Evolutionary conservation across 176 grass and related monocot species (phyloP).

Genomic region (Ensete glaucum): DNA sequence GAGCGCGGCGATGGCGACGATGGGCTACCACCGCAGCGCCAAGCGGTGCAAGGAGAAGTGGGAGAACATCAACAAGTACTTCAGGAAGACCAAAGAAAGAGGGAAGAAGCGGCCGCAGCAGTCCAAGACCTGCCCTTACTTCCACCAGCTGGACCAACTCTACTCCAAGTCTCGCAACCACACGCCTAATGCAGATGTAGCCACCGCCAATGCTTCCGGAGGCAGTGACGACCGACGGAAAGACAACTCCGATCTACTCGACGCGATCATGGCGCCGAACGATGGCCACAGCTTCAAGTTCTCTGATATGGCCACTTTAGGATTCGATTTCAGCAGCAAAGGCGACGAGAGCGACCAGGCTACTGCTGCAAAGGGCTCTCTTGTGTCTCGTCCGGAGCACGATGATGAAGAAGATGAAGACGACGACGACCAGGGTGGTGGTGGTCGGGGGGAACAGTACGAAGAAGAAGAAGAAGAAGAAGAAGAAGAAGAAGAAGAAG

Average conservation of each 20-base stretch:
- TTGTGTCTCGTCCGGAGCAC: too few relatives aligned
- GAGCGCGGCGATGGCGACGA: conserved; percentile 60
- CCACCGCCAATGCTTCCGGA: too few relatives aligned
- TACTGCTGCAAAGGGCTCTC: too few relatives aligned
- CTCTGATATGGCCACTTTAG: conserved; percentile 20
- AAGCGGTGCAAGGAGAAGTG: conserved; percentile 99
- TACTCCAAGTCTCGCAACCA: conserved; percentile 40
- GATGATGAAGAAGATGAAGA: too few relatives aligned
- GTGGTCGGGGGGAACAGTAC: too few relatives aligned
- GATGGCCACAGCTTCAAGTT: not conserved
- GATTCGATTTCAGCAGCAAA: conserved; percentile 27
- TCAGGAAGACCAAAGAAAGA: conserved; percentile 80
- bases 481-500: too few relatives aligned
- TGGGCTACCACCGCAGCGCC: conserved; percentile 56
- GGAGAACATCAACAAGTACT: conserved; percentile 99
- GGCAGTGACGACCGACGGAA: too few relatives aligned
- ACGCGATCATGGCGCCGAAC: conserved; percentile 61
- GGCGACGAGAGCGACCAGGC: not conserved
- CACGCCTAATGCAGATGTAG: not conserved
- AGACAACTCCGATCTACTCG: conserved; percentile 52
- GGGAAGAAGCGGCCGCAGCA: conserved; percentile 63
- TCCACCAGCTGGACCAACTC: conserved; percentile 67
- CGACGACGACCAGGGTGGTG: too few relatives aligned
- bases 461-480: too few relatives aligned
- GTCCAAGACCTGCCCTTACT: conserved; percentile 87